A percentile compares a stretch with the other conserved stretches of the same genome.
Conservation (phyloP, 176 grass and related monocot genomes). For the Neostapfia colusana region DNA sequence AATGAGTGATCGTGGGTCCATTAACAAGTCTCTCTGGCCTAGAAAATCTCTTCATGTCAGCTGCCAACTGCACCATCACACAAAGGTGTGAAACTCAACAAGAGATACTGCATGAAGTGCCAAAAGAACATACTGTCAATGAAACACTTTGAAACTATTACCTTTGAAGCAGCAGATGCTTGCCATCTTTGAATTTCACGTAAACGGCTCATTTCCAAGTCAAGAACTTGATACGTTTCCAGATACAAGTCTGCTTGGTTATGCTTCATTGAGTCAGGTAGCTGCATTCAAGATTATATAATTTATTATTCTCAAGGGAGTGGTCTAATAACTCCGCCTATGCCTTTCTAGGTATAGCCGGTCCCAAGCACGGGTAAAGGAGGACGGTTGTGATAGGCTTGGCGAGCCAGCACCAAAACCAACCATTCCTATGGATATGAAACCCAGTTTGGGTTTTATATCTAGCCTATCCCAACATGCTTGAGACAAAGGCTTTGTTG, state of each 20-base stretch:
- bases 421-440: too few species aligned
- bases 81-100: constrained; percentile 39
- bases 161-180: constrained; percentile 97
- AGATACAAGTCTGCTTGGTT: constrained; percentile 93
- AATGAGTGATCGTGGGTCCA: constrained; percentile 95
- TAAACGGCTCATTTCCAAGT: constrained; percentile 96
- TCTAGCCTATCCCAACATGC: too few species aligned
- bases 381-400: too few species aligned
- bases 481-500: too few species aligned
- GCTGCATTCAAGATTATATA: constrained; percentile 51
- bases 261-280: constrained; percentile 99
- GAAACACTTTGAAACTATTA: constrained; percentile 34
- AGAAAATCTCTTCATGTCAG: constrained; percentile 97
- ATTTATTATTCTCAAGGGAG: constrained; percentile 33
- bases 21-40: constrained; percentile 95
- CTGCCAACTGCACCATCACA: constrained; percentile 73
- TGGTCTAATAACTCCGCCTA: not conserved
- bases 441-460: too few species aligned
- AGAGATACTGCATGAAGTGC: constrained; percentile 12
- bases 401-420: too few species aligned
- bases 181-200: constrained; percentile 99
- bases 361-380: too few species aligned
- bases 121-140: not conserved
- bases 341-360: too few species aligned
- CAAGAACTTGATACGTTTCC: constrained; percentile 96